A percentile compares a stretch with the other conserved stretches of the same genome.
These are phyloP conservation scores for Rugosomyces carneus DNA, from an alignment of 1,284 basidiomycete species.

Conservation along the genomic window DNA sequence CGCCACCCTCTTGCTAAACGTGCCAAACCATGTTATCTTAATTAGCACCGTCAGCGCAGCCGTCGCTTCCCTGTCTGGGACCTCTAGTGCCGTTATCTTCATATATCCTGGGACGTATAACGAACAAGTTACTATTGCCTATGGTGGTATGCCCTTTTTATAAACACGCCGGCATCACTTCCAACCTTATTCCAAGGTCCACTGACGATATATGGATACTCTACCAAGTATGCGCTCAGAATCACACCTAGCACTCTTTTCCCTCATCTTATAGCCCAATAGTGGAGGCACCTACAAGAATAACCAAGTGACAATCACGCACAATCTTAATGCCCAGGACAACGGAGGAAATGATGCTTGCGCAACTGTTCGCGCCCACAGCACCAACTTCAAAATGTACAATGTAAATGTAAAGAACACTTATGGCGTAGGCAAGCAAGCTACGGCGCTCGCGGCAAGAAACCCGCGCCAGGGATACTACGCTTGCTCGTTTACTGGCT, in stretches of 20 bases:
- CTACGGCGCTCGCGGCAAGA: conserved; percentile 21
- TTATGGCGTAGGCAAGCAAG: conserved; percentile 22
- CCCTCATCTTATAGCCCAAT: neutral
- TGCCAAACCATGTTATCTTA: neutral
- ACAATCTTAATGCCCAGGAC: conserved; percentile 23
- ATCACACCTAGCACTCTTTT: neutral
- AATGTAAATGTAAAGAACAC: conserved; percentile 23
- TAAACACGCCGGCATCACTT: neutral
- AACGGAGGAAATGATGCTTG: conserved; percentile 19
- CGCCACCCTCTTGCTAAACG: neutral
- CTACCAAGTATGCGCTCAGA: conserved; percentile 15
- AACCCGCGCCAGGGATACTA: conserved; percentile 21
- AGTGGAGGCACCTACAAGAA: conserved; percentile 20
- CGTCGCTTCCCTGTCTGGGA: conserved; percentile 19
- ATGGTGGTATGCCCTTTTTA: conserved; percentile 7
- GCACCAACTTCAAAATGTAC: conserved; percentile 19
- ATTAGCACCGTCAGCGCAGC: conserved; percentile 21
- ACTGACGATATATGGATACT: conserved; percentile 22
- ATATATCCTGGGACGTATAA: conserved; percentile 24
- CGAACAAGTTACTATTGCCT: conserved; percentile 23
- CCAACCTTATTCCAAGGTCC: conserved; percentile 3
- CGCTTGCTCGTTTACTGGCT: conserved; percentile 19
- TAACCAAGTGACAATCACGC: conserved; percentile 22
- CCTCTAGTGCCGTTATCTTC: conserved; percentile 17
- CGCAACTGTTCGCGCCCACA: conserved; percentile 15